Base-by-base conservation (phyloP, 768 basidiomycete genomes). In the Tulasnella sp. region DNA sequence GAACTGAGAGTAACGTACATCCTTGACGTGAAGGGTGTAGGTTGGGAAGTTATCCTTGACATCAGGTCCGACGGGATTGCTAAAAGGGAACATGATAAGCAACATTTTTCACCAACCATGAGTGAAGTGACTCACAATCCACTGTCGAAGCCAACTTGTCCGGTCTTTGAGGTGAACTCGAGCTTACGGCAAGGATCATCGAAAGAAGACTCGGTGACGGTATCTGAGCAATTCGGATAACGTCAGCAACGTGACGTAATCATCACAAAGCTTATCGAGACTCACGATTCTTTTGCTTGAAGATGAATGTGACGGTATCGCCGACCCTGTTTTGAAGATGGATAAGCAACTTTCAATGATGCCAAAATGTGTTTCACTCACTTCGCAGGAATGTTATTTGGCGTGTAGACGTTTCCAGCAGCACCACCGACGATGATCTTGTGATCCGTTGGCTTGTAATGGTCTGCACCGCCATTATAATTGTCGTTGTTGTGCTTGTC, bases 141-240 rank as follows among this genome's bases (percentile, higher is more conserved):
- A 51, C 75, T 76, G 58, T 71, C 65, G 57, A 78, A 67, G 20
- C 77, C 78, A n/a, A n/a, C n/a, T n/a, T n/a, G n/a, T n/a, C n/a
- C n/a, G n/a, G n/a, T n/a, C n/a, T n/a, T n/a, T n/a, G n/a, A n/a
- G n/a, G n/a, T n/a, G 33, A 72, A 74, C 3, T 70, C 57, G 37
- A 79, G 64, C 12, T 68, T 72, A 73, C 71, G 69, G 61, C 78
- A 81, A n/a, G 78, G 78, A 56, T 72, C 71, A 37, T 67, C 72
- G 62, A 82, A 81, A 3, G 73, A 67, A 8, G 75, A 75, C 63
- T 80, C 77, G 19, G 77, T 77, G 20, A 77, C 77, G 5, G 65
- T 61, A 31, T 61, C 60, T 10, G 54, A 22, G 24, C 20, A 24
- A 54, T 19, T 16, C 9, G 43, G 9, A 42, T 67, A 55, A 35